Evolutionary conservation across 1,284 basidiomycete species (phyloP), one percentile per base, ranked within the genome.

Genomic region (Cryptococcus hybrid): DNA sequence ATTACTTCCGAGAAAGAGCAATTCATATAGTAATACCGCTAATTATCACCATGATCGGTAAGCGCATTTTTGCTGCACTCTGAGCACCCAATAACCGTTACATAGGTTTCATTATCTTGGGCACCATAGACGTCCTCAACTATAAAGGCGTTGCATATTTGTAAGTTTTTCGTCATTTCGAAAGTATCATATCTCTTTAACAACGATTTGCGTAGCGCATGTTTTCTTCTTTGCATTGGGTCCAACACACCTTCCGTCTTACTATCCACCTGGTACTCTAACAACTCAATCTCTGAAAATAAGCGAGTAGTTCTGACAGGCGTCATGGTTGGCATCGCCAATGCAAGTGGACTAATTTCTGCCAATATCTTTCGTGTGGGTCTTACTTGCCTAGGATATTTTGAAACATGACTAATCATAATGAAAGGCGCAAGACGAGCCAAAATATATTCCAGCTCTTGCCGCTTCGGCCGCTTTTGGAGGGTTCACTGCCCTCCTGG

Each of bases 31-130:
- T 44, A 7, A 43, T 48, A 6, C 53, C 53, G 11, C 30, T 49
- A 24, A 35, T 55, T 36, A 55, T 55, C 46, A 48, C 53, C 34
- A 54, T 54, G 52, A 54, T 47, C 15, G 52, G 51, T 52, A 42
- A 30, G 51, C 39, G 11, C 8, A 7, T 40, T 11, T 13, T 15
- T 8, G 35, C 24, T 30, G 30, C 3, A 7, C 9, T 8, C 8
- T 8, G 5, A 30, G 24, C 13, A 4, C 51, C 40, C 5, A 9
- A 11, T 38, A 13, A 13, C 30, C 8, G 9, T 39, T 18, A 6
- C 35, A 60, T 81, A 43, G 83, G 83, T 3, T 84, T 84, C 69
- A 76, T 84, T 60, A 74, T 84, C 45, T 76, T 83, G 42, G 81
- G 80, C n/a, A 76, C 76, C 24, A 80, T 84, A 49, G 74, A 83